Conservation (phyloP, 2,329 filamentous ascomycete species). For the Aspergillus tamarii region DNA sequence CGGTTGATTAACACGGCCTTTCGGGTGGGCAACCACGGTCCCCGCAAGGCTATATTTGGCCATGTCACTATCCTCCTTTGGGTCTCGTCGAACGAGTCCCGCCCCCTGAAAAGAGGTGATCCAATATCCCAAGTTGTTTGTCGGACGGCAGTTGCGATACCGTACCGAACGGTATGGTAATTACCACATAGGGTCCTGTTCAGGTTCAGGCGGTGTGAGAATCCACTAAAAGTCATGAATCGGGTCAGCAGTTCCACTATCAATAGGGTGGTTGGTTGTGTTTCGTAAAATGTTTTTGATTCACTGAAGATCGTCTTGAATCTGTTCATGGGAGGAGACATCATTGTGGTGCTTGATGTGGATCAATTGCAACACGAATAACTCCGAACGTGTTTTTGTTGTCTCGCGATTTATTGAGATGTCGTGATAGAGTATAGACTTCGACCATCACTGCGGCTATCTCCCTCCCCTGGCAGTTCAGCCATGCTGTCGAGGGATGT, state of each 20-base stretch:
- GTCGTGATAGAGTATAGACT: neutral
- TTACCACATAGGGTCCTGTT: neutral
- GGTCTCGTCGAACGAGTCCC: constrained; percentile 17
- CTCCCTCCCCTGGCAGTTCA: constrained; percentile 5
- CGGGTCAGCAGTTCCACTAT: neutral
- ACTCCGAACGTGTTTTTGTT: neutral
- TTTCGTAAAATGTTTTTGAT: neutral
- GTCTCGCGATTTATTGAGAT: neutral
- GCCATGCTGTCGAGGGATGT: constrained; percentile 24
- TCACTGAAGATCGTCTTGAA: neutral
- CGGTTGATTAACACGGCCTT: constrained; percentile 21
- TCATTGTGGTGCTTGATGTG: neutral
- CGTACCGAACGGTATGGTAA: neutral
- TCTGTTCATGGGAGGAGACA: neutral
- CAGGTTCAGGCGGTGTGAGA: constrained; percentile 1
- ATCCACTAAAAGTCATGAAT: neutral
- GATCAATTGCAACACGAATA: neutral
- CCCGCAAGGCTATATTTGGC: constrained; percentile 29
- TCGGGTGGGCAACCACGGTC: neutral
- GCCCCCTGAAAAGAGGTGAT: constrained; percentile 23
- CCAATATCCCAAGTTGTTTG: neutral
- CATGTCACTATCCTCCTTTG: constrained; percentile 7
- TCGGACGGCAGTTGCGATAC: neutral
- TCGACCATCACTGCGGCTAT: neutral
- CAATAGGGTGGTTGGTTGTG: neutral